phyloP scores from a whole-genome alignment of 345 rosid species.

The Dipteronia dyeriana region DNA sequence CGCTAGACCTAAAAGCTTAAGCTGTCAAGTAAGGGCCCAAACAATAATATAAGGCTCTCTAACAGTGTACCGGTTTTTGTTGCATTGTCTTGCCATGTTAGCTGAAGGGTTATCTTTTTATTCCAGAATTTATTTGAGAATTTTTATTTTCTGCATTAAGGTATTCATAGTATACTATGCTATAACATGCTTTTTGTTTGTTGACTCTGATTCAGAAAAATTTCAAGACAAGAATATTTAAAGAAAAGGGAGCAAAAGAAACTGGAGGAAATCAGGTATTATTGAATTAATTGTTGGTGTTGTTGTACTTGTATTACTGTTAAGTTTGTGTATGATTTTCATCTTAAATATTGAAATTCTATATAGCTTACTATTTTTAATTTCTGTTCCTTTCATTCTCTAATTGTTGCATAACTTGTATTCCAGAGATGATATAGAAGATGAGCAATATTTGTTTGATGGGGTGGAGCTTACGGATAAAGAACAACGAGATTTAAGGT shows the following conservation, averaged over 20 bases:
- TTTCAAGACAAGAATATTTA: constrained; percentile 87
- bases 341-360: not conserved
- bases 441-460: constrained; percentile 79
- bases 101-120: not conserved
- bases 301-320: not conserved
- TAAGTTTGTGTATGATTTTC: not conserved
- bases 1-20: too few relatives aligned
- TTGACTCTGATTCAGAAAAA: constrained; percentile 55
- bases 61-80: too few relatives aligned
- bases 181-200: constrained; percentile 9
- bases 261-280: constrained; percentile 86
- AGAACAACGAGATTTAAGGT: constrained; percentile 70
- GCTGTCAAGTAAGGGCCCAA: too few relatives aligned
- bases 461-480: constrained; percentile 74
- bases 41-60: too few relatives aligned
- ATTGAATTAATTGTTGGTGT: constrained; percentile 3
- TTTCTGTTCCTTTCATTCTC: not conserved
- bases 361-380: not conserved
- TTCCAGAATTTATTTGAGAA: not conserved
- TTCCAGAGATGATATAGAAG: constrained; percentile 85
- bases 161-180: not conserved
- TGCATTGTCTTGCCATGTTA: not conserved
- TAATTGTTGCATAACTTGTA: constrained; percentile 13
- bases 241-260: constrained; percentile 98
- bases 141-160: not conserved